Evolutionary conservation across 768 basidiomycete species (phyloP), one percentile per base, ranked within the genome.

Genomic region (Basidioascus undulatus): DNA sequence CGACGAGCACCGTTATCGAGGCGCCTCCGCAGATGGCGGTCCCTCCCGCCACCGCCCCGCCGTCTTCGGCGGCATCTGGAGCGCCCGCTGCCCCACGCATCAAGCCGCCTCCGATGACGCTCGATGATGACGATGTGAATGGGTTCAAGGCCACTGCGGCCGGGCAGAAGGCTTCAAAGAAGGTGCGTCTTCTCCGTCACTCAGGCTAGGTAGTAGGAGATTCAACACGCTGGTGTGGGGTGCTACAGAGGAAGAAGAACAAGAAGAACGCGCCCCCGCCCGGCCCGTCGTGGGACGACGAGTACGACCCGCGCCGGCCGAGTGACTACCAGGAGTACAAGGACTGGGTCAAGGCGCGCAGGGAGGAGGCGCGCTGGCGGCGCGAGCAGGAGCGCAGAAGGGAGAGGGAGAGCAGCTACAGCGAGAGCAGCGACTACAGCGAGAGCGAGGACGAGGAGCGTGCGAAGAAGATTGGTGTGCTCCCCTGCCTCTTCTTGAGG

Each of bases 271-370:
- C 28, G 10, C 15, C 28, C 15, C 28, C 28, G 28, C 9, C 9
- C 9, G 28, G 28, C 15, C 28, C 28, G 10, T 9, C 9, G 10
- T 9, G 9, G 28, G 28, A 30, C 28, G 28, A 9, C 10, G 28
- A 30, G 10, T 86, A 86, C 53, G 82, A 86, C 47, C 76, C 80
- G 2, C 58, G 72, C 18, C 70, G 76, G 20, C 82, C 82, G 2
- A 84, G 84, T 44, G 82, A 86, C 49, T 83, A 84, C 58, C 73
- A 75, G 49, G 82, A 84, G 50, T 84, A 73, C 64, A 84, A 82
- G 51, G 49, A 70, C 10, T 83, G 73, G 72, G 74, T 74, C 48
- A 69, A 71, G 46, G 71, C 71, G 42, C 76, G 80, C 20, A 69
- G 69, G 32, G 77, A 76, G 36, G 76, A 82, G 48, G 44, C 37